Evolutionary conservation across 345 rosid genomes (phyloP), one percentile per base, ranked within the genome.

Genomic region (Brassica cretica): DNA sequence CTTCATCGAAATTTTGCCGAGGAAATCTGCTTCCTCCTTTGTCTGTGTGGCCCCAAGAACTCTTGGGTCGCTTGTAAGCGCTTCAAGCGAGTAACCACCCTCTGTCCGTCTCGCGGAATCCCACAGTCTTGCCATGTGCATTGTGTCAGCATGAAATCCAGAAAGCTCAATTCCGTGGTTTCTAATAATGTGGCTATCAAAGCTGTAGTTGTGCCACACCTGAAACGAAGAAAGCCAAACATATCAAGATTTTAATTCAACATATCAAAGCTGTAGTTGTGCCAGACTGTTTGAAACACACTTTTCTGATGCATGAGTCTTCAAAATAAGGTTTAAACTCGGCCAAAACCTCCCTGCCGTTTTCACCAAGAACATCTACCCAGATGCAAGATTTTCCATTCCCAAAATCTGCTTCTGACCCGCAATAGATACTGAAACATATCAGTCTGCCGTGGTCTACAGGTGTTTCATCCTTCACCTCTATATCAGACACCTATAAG

Each of bases 191-290:
- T 95, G 99, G 76, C 76, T 87, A 77, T 95, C 99, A 68, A 95
- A 95, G 89, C 99, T 93, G 78, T 93, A 95, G 81, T 91, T 95
- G 86, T 95, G 99, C 98, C 99, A 95, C 39, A 95, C 98, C 99
- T 95, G 60, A 53, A 16, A 53, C 60, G 24, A 53, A n/a, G 8
- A 51, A 51, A 46, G 16, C 14, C 53, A 46, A 51, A 51, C 3
- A 51, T 6, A 51, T 15, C 58, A 51, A 51, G 16, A 8, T 51
- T 51, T 51, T 51, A 7, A 35, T 35, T 35, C 37, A 32, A 32
- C 37, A 32, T 32, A 32, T 32, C 37, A 32, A 5, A 32, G 37
- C 8, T 32, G 37, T 32, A 32, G 37, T 32, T 32, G 37, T 32
- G 37, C 37, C 37, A 32, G 44, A 37, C 44, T 5, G 72, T 33